Percentiles rank a stretch among this genome's conserved stretches.
These are phyloP conservation scores for Gynostemma pentaphyllum DNA, from an alignment of 306 rosid genomes.

Conservation along the genomic window DNA sequence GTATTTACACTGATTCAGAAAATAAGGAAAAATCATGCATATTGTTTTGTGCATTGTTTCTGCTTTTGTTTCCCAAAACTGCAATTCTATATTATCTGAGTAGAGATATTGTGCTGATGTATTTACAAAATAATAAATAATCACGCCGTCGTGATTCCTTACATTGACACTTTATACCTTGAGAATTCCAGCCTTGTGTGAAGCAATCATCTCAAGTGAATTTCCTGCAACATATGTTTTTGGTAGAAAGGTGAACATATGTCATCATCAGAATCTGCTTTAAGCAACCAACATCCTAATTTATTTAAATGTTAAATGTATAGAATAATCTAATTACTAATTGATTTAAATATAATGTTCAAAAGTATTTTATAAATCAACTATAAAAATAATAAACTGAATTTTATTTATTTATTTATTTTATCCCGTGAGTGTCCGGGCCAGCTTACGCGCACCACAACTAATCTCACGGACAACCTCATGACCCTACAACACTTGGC, in stretches of 20 bases:
- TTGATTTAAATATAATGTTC: no score
- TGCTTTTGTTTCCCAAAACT: conserved; percentile 10
- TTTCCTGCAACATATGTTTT: conserved; percentile 48
- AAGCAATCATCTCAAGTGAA: conserved; percentile 50
- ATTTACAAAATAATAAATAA: conserved; percentile 14
- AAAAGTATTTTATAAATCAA: no score
- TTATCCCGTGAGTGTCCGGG: no score
- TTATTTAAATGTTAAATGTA: no score
- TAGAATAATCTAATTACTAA: no score
- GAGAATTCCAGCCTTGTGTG: conserved; percentile 71
- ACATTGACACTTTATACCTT: conserved; percentile 35
- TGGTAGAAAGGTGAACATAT: no score
- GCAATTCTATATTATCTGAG: conserved; percentile 19
- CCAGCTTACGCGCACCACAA: no score
- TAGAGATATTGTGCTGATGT: conserved; percentile 15
- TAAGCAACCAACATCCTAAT: not conserved
- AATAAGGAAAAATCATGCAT: conserved; percentile 5
- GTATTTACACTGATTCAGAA: not conserved
- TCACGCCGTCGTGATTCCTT: conserved; percentile 17
- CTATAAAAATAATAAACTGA: no score
- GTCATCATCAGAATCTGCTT: not conserved
- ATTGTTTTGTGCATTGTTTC: not conserved
- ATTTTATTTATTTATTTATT: no score
- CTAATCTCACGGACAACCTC: no score
- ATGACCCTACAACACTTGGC: no score